Percentiles rank a stretch among this genome's conserved stretches.
Evolutionary conservation across 169 alveolate species (phyloP).

Genomic region (Cryptosporidium baileyi): DNA sequence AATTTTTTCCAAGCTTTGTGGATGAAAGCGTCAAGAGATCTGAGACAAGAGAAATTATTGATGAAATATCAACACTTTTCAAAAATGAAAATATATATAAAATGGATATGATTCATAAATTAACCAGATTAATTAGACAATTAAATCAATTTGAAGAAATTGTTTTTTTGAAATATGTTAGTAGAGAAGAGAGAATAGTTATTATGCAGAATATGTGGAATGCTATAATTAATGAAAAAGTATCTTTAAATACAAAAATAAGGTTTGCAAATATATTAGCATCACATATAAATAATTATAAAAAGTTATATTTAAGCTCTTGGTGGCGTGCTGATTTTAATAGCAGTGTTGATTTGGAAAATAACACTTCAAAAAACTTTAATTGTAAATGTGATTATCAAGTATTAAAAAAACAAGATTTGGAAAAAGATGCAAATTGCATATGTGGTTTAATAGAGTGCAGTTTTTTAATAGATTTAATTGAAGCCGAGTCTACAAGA

Average conservation of each 20-base stretch:
- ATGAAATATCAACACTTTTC: slow-evolving; percentile 4
- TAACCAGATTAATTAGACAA: slow-evolving; percentile 2
- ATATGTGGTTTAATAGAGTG: slow-evolving; percentile 55
- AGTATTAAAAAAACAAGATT: not conserved
- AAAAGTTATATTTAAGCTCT: slow-evolving; percentile 22
- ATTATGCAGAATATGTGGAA: slow-evolving; percentile 34
- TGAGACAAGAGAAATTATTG: slow-evolving; percentile 29
- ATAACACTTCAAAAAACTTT: not conserved
- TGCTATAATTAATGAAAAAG: not conserved
- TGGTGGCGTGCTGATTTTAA: slow-evolving; percentile 48
- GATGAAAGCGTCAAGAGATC: not conserved
- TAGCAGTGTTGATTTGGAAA: not conserved
- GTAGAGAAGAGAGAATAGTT: not conserved
- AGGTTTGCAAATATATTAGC: slow-evolving; percentile 29
- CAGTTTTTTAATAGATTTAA: not conserved
- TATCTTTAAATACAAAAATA: not conserved
- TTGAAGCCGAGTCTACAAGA: slow-evolving; percentile 32
- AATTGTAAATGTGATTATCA: not conserved
- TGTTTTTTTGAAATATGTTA: slow-evolving; percentile 7
- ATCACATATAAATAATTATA: slow-evolving; percentile 32
- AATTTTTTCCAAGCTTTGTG: slow-evolving; percentile 44
- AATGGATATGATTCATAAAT: not conserved
- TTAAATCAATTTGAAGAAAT: slow-evolving; percentile 26
- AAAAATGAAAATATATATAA: not conserved
- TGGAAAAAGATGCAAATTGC: not conserved